Evolutionary conservation across 345 rosid genomes (phyloP).

Genomic region (Eucalyptus curtisii): DNA sequence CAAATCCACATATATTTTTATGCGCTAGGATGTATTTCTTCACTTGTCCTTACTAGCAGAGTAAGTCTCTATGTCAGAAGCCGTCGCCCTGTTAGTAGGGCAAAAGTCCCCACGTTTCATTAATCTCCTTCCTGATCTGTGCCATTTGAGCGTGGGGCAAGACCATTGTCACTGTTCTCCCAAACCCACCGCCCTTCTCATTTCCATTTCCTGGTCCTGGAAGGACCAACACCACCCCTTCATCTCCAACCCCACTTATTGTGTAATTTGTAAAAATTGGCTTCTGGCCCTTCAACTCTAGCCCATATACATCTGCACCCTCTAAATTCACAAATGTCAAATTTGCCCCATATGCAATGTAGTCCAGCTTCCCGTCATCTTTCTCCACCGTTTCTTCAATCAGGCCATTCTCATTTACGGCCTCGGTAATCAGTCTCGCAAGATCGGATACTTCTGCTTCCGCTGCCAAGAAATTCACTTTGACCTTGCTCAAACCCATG

Average conservation of each 20-base stretch:
- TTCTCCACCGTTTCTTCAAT: conserved; percentile 11
- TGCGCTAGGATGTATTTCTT: background rate
- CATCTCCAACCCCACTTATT: conserved; percentile 46
- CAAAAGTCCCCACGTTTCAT: background rate
- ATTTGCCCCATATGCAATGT: conserved; percentile 41
- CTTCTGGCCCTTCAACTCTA: conserved; percentile 33
- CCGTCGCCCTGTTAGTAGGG: background rate
- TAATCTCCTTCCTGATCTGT: conserved; percentile 21
- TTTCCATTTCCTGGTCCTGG: conserved; percentile 1
- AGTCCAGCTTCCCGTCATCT: conserved; percentile 18
- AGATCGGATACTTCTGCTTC: conserved; percentile 16
- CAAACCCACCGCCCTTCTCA: background rate
- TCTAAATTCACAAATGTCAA: conserved; percentile 59
- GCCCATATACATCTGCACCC: conserved; percentile 20
- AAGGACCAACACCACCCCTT: conserved; percentile 41
- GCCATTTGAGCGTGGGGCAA: conserved; percentile 25
- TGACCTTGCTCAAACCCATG: conserved; percentile 19
- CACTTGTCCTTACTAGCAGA: too few species aligned
- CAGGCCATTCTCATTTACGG: background rate
- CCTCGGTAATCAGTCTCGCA: conserved; percentile 14
- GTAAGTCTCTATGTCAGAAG: background rate
- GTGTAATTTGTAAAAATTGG: conserved; percentile 33
- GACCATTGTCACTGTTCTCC: conserved; percentile 17
- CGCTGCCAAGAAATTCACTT: conserved; percentile 10
- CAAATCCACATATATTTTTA: background rate